These are phyloP conservation scores for Plasmodium coatneyi DNA, from an alignment of 169 alveolate genomes.

Conservation along the genomic window DNA sequence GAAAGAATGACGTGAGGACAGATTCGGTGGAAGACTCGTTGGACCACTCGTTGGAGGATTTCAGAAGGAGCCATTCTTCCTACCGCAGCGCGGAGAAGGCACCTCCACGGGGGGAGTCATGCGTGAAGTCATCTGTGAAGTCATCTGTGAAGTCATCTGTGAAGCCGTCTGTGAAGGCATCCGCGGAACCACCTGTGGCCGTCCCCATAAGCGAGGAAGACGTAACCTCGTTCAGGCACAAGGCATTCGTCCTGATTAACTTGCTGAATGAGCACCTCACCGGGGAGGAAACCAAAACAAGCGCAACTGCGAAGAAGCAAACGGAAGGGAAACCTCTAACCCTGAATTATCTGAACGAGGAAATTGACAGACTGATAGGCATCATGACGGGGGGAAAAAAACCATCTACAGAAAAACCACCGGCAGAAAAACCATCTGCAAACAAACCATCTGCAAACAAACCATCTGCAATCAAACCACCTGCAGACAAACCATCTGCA, in stretches of 20 bases:
- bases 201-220: neutral
- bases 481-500: neutral
- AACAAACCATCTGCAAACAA: too few relatives aligned
- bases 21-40: neutral
- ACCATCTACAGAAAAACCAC: neutral
- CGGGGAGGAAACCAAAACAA: neutral
- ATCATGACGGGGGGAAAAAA: neutral
- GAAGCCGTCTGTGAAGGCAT: neutral
- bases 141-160: neutral
- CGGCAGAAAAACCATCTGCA: too few relatives aligned
- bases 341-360: neutral
- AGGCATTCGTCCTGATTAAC: conserved; percentile 1
- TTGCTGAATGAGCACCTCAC: neutral
- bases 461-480: too few relatives aligned
- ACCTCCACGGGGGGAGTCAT: neutral
- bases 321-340: neutral
- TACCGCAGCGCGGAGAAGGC: neutral
- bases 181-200: too few relatives aligned
- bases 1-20: neutral
- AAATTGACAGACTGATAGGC: neutral
- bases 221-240: conserved; percentile 1
- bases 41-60: neutral
- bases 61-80: neutral
- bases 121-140: neutral
- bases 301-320: neutral